Evolutionary conservation across 495 filamentous ascomycete genomes (phyloP).

Genomic region (Monascus purpureus): DNA sequence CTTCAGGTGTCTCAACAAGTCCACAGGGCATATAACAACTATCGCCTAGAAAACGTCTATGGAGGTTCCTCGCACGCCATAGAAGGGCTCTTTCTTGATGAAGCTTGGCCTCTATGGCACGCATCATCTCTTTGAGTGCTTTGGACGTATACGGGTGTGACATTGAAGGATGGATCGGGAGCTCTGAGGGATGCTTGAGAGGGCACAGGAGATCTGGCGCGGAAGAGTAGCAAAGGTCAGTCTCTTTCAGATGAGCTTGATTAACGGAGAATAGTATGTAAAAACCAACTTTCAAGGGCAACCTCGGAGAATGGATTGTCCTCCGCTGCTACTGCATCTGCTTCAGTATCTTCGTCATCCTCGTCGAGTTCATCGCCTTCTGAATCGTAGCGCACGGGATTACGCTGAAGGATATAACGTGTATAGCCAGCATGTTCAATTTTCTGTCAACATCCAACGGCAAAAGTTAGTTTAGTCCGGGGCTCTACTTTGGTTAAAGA

Average conservation of each 20-base stretch:
- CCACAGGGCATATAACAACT: slow-evolving; percentile 64
- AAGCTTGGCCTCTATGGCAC: slow-evolving; percentile 52
- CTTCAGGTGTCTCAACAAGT: slow-evolving; percentile 23
- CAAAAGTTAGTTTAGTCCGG: slow-evolving; percentile 2
- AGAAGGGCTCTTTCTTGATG: slow-evolving; percentile 63
- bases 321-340: slow-evolving; percentile 53
- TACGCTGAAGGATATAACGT: slow-evolving; percentile 68
- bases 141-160: slow-evolving; percentile 70
- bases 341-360: slow-evolving; percentile 67
- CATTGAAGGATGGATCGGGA: slow-evolving; percentile 70
- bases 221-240: too few species aligned
- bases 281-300: slow-evolving; percentile 60
- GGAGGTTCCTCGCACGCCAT: slow-evolving; percentile 63
- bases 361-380: slow-evolving; percentile 70
- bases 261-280: too few species aligned
- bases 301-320: slow-evolving; percentile 75
- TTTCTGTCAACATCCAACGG: slow-evolving; percentile 34
- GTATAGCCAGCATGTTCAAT: slow-evolving; percentile 76
- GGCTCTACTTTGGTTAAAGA: too few species aligned
- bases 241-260: too few species aligned
- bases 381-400: slow-evolving; percentile 62
- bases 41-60: slow-evolving; percentile 68
- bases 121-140: slow-evolving; percentile 65
- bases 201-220: slow-evolving; percentile 68
- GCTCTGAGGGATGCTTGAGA: slow-evolving; percentile 70